Conservation (phyloP, 768 basidiomycete species). For the Trametes sanguinea region DNA sequence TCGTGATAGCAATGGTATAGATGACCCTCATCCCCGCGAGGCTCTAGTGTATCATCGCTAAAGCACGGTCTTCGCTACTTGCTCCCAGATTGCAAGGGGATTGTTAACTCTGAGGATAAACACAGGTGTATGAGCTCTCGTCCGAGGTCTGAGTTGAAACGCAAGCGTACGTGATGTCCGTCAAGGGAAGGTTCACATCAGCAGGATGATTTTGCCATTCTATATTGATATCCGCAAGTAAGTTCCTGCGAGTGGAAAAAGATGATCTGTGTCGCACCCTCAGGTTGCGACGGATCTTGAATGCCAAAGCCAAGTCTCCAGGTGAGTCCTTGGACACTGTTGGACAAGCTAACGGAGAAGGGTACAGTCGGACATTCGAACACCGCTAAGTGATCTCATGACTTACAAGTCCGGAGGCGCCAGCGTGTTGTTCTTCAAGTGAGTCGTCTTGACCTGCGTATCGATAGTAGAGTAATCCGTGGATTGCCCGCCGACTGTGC, state of each 20-base stretch:
- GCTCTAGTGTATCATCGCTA: background rate
- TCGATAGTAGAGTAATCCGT: constrained; percentile 59
- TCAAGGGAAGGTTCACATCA: constrained; percentile 52
- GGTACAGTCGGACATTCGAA: background rate
- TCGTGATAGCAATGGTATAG: too few relatives aligned
- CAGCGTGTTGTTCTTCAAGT: constrained; percentile 54
- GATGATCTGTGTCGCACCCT: constrained; percentile 43
- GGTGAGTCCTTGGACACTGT: constrained; percentile 62
- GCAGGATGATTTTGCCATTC: constrained; percentile 64
- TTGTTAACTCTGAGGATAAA: constrained; percentile 51
- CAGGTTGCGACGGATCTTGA: constrained; percentile 50
- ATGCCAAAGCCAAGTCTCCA: constrained; percentile 66
- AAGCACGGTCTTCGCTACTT: constrained; percentile 38
- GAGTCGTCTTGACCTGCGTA: constrained; percentile 58
- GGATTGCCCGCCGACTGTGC: constrained; percentile 64
- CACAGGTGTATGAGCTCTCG: background rate
- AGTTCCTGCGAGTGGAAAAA: too few relatives aligned
- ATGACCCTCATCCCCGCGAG: background rate
- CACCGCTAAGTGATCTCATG: background rate
- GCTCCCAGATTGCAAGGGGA: constrained; percentile 56
- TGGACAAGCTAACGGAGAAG: constrained; percentile 43
- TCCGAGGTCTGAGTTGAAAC: background rate
- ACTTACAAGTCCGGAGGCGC: constrained; percentile 64
- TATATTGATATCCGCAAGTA: constrained; percentile 20
- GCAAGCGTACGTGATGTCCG: constrained; percentile 46